A percentile compares a stretch with the other conserved stretches of the same genome.
These are phyloP conservation scores for Mycena metata DNA, from an alignment of 768 basidiomycete genomes.

Conservation along the genomic window DNA sequence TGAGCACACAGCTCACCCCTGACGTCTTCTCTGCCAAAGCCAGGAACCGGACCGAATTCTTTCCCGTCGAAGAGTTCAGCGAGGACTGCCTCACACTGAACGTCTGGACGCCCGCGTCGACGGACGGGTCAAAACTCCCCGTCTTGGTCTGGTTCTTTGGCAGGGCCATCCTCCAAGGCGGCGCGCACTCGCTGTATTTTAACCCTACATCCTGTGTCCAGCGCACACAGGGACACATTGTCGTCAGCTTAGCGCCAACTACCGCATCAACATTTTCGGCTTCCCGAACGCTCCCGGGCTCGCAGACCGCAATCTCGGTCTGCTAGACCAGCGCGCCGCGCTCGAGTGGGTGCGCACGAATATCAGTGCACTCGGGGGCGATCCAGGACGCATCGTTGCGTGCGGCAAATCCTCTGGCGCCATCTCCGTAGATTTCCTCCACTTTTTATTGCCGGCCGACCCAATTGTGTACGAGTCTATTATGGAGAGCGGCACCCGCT, in stretches of 20 bases:
- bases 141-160: slow-evolving; percentile 2
- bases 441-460: background rate
- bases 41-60: no score
- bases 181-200: slow-evolving; percentile 3
- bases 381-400: background rate
- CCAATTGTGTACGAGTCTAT: background rate
- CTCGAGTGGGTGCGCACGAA: no score
- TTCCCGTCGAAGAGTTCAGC: no score
- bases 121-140: no score
- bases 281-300: slow-evolving; percentile 6
- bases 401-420: no score
- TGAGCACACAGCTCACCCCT: no score
- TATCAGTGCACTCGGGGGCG: slow-evolving; percentile 1
- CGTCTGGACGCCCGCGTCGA: no score
- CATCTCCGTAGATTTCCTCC: no score
- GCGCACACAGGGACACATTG: slow-evolving; percentile 13
- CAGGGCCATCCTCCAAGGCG: slow-evolving; percentile 2
- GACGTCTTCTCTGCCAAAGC: no score
- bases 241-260: slow-evolving; percentile 17
- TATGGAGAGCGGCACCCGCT: slow-evolving; percentile 10
- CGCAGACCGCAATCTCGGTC: background rate
- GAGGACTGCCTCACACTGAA: no score
- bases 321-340: slow-evolving; percentile 15
- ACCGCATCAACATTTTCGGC: slow-evolving; percentile 15
- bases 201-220: slow-evolving; percentile 41